These are phyloP conservation scores for Bryum argenteum DNA, from an alignment of 225 moss, liverwort and hornwort genomes.

Conservation along the genomic window DNA sequence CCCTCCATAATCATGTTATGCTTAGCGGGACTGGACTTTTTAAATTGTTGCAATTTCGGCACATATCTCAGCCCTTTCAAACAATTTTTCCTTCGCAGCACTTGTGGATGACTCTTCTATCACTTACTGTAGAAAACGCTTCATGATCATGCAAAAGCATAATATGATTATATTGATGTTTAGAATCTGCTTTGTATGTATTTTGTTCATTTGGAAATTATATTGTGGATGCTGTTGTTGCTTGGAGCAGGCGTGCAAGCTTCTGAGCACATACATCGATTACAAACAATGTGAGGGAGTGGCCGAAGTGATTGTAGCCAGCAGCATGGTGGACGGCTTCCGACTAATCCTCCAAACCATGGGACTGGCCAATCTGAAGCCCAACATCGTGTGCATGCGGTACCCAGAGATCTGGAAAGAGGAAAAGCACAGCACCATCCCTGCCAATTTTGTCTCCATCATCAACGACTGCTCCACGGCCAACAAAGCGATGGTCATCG, in stretches of 20 bases:
- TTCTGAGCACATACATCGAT: constrained; percentile 82
- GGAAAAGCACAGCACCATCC: constrained; percentile 68
- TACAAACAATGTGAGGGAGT: constrained; percentile 95
- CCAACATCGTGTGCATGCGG: constrained; percentile 91
- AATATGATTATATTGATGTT: not conserved
- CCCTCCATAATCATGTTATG: too few species aligned
- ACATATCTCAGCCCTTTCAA: too few species aligned
- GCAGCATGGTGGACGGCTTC: constrained; percentile 76
- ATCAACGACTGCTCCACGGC: constrained; percentile 88
- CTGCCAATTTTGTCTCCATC: constrained; percentile 70
- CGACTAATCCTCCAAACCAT: constrained; percentile 83
- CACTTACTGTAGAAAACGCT: too few species aligned
- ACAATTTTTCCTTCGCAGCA: too few species aligned
- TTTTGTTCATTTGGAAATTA: not conserved
- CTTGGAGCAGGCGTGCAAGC: constrained; percentile 59
- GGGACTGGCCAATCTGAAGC: constrained; percentile 91
- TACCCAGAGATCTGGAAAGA: constrained; percentile 94
- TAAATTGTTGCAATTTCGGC: too few species aligned
- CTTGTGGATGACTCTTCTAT: too few species aligned
- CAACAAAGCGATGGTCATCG: constrained; percentile 90
- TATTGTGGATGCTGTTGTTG: not conserved
- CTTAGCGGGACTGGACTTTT: too few species aligned
- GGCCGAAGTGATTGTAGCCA: constrained; percentile 84
- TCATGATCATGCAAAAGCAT: too few species aligned
- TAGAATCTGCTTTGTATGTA: not conserved